Evolutionary conservation across 108 stramenopile genomes (phyloP), one percentile per base, ranked within the genome.

Genomic region (Chaetoceros tenuissimus): DNA sequence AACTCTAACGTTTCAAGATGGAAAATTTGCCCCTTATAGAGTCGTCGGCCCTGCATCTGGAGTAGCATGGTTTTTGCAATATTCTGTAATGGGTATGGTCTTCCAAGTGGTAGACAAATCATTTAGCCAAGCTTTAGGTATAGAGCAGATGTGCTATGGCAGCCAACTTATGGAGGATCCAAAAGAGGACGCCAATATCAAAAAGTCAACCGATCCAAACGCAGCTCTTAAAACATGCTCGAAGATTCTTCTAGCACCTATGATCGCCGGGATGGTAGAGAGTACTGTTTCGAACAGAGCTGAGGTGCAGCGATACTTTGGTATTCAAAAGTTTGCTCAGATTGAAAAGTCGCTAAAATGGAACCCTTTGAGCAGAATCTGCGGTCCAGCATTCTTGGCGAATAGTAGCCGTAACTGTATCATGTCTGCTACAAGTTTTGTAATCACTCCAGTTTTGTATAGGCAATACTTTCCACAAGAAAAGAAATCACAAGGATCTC

Each of bases 51-150:
- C 78, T 1, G 77, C 85, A 8, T 58, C 54, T 31, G n/a, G 83
- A 0, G 69, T 66, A 23, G 82, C 85, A 17, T 87, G 85, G 85
- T 87, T 87, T 52, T 71, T 87, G 52, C 80, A 81, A 51, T 87
- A 87, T 55, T 53, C 51, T 7, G 75, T 81, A 20, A 87, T 87
- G 85, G 82, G 82, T 31, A 27, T 79, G 51, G 78, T 79, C 40
- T 87, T 87, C 53, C 85, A 83, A 43, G 57, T 69, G 48, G 58
- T 81, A 48, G 85, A 87, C 64, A 80, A 73, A 2, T 61, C 49
- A 3, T 31, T 87, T 51, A 70, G 68, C 29, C 53, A 68, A 24
- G 50, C 72, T 10, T 20, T 84, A 31, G 70, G 71, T 18, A 74
- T 81, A 10, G 20, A 22, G 24, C 82, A 80, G 2, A 78, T 84